These are phyloP conservation scores for Candolleomyces aberdarensis DNA, from an alignment of 768 basidiomycete genomes.

Conservation along the genomic window DNA sequence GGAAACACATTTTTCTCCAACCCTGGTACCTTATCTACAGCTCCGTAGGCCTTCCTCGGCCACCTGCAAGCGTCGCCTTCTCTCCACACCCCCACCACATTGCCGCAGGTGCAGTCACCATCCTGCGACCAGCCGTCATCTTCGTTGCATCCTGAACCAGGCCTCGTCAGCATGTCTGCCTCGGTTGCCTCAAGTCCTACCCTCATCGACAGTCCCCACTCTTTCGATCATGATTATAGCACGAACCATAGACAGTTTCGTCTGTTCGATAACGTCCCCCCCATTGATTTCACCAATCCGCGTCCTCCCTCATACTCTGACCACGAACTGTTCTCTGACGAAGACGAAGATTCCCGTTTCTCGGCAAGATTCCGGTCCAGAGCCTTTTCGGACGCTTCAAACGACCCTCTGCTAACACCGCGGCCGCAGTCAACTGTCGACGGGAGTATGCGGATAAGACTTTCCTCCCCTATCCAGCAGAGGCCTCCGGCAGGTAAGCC, in stretches of 20 bases:
- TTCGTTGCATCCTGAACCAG: background rate
- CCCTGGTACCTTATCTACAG: background rate
- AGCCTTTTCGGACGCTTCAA: background rate
- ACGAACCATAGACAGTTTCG: background rate
- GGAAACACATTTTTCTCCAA: background rate
- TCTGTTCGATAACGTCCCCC: background rate
- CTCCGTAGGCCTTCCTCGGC: background rate
- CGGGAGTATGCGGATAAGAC: background rate
- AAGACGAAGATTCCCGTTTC: background rate
- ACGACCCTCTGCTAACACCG: background rate
- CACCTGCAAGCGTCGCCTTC: background rate
- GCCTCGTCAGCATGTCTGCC: conserved; percentile 1
- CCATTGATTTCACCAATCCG: background rate
- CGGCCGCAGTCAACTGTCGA: background rate
- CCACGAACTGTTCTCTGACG: background rate
- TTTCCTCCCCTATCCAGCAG: background rate
- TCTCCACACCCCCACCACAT: background rate
- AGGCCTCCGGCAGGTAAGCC: background rate
- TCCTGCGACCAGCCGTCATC: background rate
- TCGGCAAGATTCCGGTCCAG: background rate
- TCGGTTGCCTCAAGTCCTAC: conserved; percentile 4
- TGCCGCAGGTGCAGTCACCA: too few relatives aligned
- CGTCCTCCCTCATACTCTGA: background rate
- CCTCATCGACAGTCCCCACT: background rate
- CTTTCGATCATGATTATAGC: background rate